Evolutionary conservation across 2,329 filamentous ascomycete genomes (phyloP).

Genomic region (Parastagonospora avenae): DNA sequence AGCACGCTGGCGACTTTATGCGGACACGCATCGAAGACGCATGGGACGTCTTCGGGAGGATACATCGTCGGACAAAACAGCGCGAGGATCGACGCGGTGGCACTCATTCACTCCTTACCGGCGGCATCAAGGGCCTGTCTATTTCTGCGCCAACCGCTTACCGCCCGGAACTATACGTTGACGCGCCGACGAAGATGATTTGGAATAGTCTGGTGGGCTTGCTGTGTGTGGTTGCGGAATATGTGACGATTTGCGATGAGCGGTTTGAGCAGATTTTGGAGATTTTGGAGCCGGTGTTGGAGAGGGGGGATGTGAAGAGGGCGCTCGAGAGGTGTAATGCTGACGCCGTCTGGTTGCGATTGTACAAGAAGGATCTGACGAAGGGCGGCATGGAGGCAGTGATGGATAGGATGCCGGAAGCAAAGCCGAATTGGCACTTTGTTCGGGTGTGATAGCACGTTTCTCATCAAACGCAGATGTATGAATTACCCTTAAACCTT

Average conservation of each 20-base stretch:
- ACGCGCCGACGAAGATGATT: conserved; percentile 63
- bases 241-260: conserved; percentile 69
- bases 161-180: conserved; percentile 51
- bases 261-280: conserved; percentile 74
- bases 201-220: conserved; percentile 68
- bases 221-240: conserved; percentile 64
- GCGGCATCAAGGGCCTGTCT: conserved; percentile 5
- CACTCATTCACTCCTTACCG: background rate
- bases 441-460: background rate
- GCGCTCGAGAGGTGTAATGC: conserved; percentile 69
- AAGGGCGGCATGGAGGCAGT: background rate
- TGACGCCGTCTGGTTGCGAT: conserved; percentile 75
- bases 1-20: conserved; percentile 80
- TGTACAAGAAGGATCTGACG: conserved; percentile 20
- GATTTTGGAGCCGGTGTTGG: conserved; percentile 56
- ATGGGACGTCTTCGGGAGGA: conserved; percentile 61
- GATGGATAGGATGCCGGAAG: conserved; percentile 5
- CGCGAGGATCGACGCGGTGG: conserved; percentile 3
- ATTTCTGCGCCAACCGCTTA: conserved; percentile 4
- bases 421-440: conserved; percentile 18
- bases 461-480: too few species aligned
- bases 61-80: conserved; percentile 32
- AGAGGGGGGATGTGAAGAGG: conserved; percentile 55
- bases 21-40: conserved; percentile 73
- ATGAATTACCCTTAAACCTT: too few species aligned